Conservation (phyloP, 345 rosid species). For the Microcos paniculata region DNA sequence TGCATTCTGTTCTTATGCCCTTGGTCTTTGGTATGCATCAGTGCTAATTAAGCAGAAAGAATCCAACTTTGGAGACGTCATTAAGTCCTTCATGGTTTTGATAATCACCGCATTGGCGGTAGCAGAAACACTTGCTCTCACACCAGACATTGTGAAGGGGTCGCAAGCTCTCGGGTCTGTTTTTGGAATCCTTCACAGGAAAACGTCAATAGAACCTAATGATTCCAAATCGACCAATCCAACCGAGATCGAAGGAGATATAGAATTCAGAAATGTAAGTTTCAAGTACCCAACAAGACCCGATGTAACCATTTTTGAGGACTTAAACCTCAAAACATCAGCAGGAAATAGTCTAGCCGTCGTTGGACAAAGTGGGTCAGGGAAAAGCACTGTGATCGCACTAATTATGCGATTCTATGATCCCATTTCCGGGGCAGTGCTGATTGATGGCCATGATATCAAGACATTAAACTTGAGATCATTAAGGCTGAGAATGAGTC, state of each 20-base stretch:
- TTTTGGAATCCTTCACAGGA: constrained; percentile 58
- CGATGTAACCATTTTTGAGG: constrained; percentile 48
- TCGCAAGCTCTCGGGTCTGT: constrained; percentile 73
- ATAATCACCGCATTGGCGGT: constrained; percentile 57
- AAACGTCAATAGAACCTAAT: constrained; percentile 48
- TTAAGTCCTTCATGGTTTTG: constrained; percentile 71
- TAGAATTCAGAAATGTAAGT: constrained; percentile 54
- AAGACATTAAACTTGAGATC: constrained; percentile 61
- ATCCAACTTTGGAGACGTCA: constrained; percentile 53
- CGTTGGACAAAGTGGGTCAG: constrained; percentile 84
- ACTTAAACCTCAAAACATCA: constrained; percentile 44
- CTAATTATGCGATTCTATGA: constrained; percentile 77
- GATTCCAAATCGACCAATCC: constrained; percentile 39
- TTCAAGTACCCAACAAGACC: constrained; percentile 77
- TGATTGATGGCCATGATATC: constrained; percentile 62
- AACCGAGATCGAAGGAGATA: constrained; percentile 48
- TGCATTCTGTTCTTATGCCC: constrained; percentile 64
- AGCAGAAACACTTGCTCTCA: constrained; percentile 82
- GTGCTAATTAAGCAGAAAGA: constrained; percentile 46
- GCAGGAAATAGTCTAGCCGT: constrained; percentile 72
- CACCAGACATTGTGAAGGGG: constrained; percentile 92
- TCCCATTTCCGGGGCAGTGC: constrained; percentile 46
- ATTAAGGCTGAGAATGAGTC: constrained; percentile 52
- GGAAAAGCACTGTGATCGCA: constrained; percentile 75
- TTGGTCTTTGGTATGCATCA: constrained; percentile 89